Evolutionary conservation across 495 filamentous ascomycete genomes (phyloP), one percentile per base, ranked within the genome.

Genomic region (Talaromyces proteolyticus): DNA sequence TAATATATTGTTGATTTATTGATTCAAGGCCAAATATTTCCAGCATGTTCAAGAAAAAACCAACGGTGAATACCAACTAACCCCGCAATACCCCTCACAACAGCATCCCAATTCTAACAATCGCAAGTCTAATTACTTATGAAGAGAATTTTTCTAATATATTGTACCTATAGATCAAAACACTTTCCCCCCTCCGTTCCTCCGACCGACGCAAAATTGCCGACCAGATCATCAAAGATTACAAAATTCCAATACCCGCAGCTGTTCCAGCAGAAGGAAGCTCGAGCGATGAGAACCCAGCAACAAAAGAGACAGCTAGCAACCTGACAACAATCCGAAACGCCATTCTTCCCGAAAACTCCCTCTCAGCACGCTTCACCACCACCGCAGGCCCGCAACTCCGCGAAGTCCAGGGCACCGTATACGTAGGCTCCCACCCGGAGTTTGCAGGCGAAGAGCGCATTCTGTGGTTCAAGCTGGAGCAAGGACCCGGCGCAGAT

Each of bases 1-100:
- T 6, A 36, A 36, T 47, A 11, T 7, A 20, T 20, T 25, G 10
- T 36, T 19, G 18, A 6, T 17, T 14, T 20, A 2, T 20, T 18
- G 18, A 12, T 6, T 19, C 1, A 37, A 2, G 17, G 22, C 8
- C n/a, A 18, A 42, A 6, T 18, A 23, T 22, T 44, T 3, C 11
- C 12, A 44, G 42, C 16, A 44, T 89, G 85, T 89, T 89, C 72
- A 89, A 88, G 66, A 89, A 89, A 69, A 89, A 87, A 74, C 85
- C 85, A 38, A 83, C 77, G 40, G 84, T 86, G 61, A 20, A 54
- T 53, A 50, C 45, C 50, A 48, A 53, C 45, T 14, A 34, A 54
- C 63, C 60, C 63, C 62, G 64, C 66, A 66, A 40, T 60, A 34
- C 57, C 54, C 50, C 52, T 56, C 55, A 53, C 36, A 20, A 5